Base-by-base conservation (phyloP, 306 rosid species). In the Pueraria montana region DNA sequence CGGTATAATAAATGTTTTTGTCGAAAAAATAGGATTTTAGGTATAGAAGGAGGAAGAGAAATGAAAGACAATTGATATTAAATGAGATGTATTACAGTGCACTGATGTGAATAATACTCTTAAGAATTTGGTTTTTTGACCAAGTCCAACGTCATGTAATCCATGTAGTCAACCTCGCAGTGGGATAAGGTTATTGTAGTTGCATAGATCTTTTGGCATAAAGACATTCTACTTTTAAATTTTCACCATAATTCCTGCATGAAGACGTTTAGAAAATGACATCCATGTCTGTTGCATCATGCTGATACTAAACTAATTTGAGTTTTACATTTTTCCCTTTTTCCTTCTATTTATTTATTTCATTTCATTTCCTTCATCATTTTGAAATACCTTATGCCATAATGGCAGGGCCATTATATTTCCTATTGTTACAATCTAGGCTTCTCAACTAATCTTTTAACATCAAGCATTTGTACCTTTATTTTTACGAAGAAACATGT, bases 361-460 rank as follows among this genome's bases (percentile, higher is more conserved):
- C 63, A 80, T 75, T 69, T 30, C 71, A 40, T 34, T 34, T 34
- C 38, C 61, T 68, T 58, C 74, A 58, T 59, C 67, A 12, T 61
- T 71, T 58, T 74, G 64, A 58, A 79, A 65, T 55, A 66, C 26
- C 49, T 34, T 48, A 61, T 59, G 32, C n/a, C n/a, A n/a, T n/a
- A n/a, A n/a, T n/a, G n/a, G n/a, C n/a, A n/a, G n/a, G n/a, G 50
- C 43, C 69, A 76, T 59, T 69, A 69, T 21, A 76, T 82, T 55
- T 53, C 62, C 40, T 82, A 26, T 11, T 16, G 24, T 24, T 50
- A 82, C 17, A 40, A 64, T 64, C 48, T 75, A 46, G 68, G 53
- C 34, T 67, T 43, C 72, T 32, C 64, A 66, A 75, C 78, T 68
- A 67, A 43, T 38, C 30, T 62, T 23, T 56, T 27, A 67, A 42